These are phyloP conservation scores for Ophiobolus disseminans DNA, from an alignment of 2,329 filamentous ascomycete genomes.

Conservation along the genomic window DNA sequence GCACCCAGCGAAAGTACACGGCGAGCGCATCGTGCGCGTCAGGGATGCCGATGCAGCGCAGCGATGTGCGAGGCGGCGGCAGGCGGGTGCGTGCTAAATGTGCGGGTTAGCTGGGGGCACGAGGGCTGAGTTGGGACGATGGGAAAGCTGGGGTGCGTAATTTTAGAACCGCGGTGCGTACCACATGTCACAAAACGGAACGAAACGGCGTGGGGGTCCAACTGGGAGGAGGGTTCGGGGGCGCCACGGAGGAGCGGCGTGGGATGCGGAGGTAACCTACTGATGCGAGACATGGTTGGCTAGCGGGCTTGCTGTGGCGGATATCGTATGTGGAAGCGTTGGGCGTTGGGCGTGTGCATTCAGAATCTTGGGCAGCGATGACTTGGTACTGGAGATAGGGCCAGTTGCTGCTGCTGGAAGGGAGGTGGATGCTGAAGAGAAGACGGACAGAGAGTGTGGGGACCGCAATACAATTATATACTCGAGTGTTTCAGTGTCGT, in stretches of 20 bases:
- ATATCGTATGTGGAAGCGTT: background rate
- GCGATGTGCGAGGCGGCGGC: conserved; percentile 19
- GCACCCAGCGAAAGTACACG: conserved; percentile 30
- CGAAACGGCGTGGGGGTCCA: background rate
- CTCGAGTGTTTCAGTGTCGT: background rate
- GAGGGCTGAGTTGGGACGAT: background rate
- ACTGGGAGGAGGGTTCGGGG: background rate
- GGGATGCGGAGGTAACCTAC: conserved; percentile 6
- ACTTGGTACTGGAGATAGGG: background rate
- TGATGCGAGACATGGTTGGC: conserved; percentile 9
- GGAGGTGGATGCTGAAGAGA: background rate
- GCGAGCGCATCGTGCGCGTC: conserved; percentile 29
- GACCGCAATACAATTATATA: conserved; percentile 2
- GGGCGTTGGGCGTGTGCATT: background rate
- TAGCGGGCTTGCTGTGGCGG: background rate
- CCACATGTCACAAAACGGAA: background rate
- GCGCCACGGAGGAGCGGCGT: background rate
- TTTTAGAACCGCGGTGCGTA: background rate
- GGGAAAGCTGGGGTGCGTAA: conserved; percentile 1
- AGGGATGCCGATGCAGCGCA: conserved; percentile 28
- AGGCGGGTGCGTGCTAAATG: conserved; percentile 1
- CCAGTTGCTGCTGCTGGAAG: background rate
- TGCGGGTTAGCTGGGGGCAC: conserved; percentile 3
- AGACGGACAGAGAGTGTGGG: background rate
- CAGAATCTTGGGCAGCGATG: background rate